These are phyloP conservation scores for Hypholoma fasciculare DNA, from an alignment of 768 basidiomycete genomes.

Conservation along the genomic window DNA sequence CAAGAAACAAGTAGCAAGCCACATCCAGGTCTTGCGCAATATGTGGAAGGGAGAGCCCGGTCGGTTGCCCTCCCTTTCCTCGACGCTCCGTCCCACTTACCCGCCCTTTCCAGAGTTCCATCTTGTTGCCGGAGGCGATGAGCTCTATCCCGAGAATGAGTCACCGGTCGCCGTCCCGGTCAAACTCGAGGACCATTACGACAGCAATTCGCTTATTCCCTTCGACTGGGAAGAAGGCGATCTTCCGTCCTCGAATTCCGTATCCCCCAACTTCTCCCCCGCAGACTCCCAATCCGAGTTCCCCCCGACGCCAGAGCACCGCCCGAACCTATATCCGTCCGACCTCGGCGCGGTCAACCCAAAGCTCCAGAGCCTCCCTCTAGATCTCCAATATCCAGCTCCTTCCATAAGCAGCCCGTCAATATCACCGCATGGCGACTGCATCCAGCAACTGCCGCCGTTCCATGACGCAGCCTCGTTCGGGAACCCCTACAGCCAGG, in stretches of 20 bases:
- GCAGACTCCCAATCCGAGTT: conserved; percentile 44
- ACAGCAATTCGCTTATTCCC: conserved; percentile 40
- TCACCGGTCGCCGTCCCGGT: conserved; percentile 48
- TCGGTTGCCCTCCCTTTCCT: conserved; percentile 25
- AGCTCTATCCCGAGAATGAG: conserved; percentile 53
- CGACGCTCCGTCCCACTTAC: conserved; percentile 14
- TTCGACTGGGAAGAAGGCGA: conserved; percentile 47
- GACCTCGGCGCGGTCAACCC: conserved; percentile 23
- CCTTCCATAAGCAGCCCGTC: conserved; percentile 24
- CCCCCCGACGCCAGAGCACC: conserved; percentile 44
- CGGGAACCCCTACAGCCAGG: conserved; percentile 9
- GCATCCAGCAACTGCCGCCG: conserved; percentile 23
- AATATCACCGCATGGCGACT: conserved; percentile 31
- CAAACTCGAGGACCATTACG: conserved; percentile 57
- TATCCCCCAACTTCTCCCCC: conserved; percentile 47
- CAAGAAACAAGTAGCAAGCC: conserved; percentile 90
- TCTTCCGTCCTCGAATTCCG: conserved; percentile 34
- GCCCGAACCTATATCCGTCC: conserved; percentile 29
- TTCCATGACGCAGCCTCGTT: conserved; percentile 20
- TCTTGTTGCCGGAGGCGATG: conserved; percentile 80
- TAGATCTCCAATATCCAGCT: conserved; percentile 17
- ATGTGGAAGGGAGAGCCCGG: conserved; percentile 89
- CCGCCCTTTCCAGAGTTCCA: conserved; percentile 55
- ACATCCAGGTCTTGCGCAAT: conserved; percentile 81
- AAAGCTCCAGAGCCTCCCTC: conserved; percentile 15